Percentiles rank a stretch among this genome's conserved stretches.
These are phyloP conservation scores for Cryptomeria japonica DNA, from an alignment of 75 land plant species.

Conservation along the genomic window DNA sequence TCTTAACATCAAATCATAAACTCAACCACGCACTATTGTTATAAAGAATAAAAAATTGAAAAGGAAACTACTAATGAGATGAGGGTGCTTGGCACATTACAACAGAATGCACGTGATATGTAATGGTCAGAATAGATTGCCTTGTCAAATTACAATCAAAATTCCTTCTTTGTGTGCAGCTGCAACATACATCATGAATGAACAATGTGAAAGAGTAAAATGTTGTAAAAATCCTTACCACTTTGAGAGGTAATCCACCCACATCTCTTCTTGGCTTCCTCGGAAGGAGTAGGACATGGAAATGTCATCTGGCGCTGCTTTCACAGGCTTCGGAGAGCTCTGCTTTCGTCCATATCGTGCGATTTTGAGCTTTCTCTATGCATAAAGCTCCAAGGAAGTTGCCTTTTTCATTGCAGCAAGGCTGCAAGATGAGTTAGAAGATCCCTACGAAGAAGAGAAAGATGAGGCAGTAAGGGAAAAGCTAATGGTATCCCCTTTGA, in stretches of 20 bases:
- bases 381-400: slow-evolving; percentile 9
- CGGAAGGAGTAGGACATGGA: background rate
- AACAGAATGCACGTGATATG: background rate
- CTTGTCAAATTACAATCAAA: background rate
- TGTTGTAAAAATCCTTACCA: slow-evolving; percentile 8
- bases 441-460: slow-evolving; percentile 1
- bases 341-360: slow-evolving; percentile 16
- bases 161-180: background rate
- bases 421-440: slow-evolving; percentile 10
- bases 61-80: background rate
- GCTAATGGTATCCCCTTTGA: background rate
- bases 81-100: background rate
- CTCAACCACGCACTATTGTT: background rate
- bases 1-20: background rate
- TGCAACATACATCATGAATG: background rate
- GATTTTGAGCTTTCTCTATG: slow-evolving; percentile 16
- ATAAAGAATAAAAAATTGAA: background rate
- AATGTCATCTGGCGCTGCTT: slow-evolving; percentile 10
- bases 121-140: background rate
- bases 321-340: slow-evolving; percentile 9
- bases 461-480: slow-evolving; percentile 9
- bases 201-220: background rate
- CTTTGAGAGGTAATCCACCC: slow-evolving; percentile 25
- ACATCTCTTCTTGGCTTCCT: slow-evolving; percentile 20
- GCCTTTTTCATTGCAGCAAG: slow-evolving; percentile 13